Evolutionary conservation across 1,284 basidiomycete genomes (phyloP), one percentile per base, ranked within the genome.

Genomic region (Leccinum pallidistipes): DNA sequence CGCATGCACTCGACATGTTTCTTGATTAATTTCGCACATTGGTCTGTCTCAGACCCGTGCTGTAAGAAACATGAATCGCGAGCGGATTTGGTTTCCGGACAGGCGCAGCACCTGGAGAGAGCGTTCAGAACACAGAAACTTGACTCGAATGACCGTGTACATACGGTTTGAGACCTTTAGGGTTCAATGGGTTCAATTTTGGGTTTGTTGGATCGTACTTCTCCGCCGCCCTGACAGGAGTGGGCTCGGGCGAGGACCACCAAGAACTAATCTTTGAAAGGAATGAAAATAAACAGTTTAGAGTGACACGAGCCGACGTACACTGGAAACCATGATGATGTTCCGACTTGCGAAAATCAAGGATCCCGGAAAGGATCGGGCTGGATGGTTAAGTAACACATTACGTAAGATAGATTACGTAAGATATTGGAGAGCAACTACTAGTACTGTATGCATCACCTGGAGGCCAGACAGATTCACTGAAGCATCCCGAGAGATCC

Each of bases 51-150:
- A 65, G 88, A 86, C 45, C 86, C 84, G 7, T 87, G 77, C 65
- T 87, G 85, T 67, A 98, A 80, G 82, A 97, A 98, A 78, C 97
- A 99, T 68, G 95, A 91, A 77, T 99, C 97, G 38, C 97, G 84
- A 29, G 83, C 84, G 7, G 88, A 85, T 77, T 99, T 99, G 1
- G 95, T 97, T 69, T 95, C 86, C 12, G 95, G 95, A 76, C 96
- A 99, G 52, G 96, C 96, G 71, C 96, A 98, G 73, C 96, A 98
- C 65, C 90, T 95, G 66, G 31, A 24, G 31, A 52, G 34, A 3
- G 40, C 10, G 49, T 11, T 52, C 45, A 56, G 27, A 21, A 34
- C 1, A 34, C 18, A 63, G 32, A 1, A 3, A 12, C 2, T 0
- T 3, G 9, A 40, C 2, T 5, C 8, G 18, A 9, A 21, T 7